phyloP scores from a whole-genome alignment of 1,284 basidiomycete genomes.

The Phylloboletellus chloephorus region DNA sequence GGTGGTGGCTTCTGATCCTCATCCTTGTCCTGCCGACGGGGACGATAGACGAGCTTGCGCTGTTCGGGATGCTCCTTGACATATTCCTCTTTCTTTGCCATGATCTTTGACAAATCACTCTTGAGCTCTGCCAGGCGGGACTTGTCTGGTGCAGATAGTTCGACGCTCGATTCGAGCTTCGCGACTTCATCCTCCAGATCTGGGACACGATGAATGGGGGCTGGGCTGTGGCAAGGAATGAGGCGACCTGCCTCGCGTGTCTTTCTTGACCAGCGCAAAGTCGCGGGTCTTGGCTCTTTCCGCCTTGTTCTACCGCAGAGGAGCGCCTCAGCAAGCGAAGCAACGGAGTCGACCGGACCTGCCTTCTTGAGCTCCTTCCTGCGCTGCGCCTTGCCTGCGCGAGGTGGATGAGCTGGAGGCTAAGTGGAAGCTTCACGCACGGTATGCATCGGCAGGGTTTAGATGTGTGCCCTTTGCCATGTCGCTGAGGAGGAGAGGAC shows the following conservation, averaged over 20 bases:
- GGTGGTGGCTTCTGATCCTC: constrained; percentile 43
- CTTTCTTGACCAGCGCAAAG: constrained; percentile 81
- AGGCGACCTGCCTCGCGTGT: constrained; percentile 60
- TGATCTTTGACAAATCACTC: constrained; percentile 72
- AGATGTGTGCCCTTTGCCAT: constrained; percentile 81
- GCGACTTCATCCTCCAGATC: constrained; percentile 69
- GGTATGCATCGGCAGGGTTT: constrained; percentile 82
- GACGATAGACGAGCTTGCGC: constrained; percentile 66
- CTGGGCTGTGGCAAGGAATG: constrained; percentile 1
- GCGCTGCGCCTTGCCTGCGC: constrained; percentile 74
- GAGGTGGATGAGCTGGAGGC: neutral
- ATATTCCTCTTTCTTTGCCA: constrained; percentile 84
- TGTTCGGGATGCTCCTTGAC: constrained; percentile 88
- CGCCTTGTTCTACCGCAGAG: constrained; percentile 79
- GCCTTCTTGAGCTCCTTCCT: constrained; percentile 92
- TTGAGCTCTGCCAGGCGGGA: constrained; percentile 61
- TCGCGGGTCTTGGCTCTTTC: constrained; percentile 74
- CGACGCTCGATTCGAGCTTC: constrained; percentile 47
- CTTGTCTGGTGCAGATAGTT: constrained; percentile 46
- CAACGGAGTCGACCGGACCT: constrained; percentile 11
- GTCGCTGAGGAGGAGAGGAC: neutral
- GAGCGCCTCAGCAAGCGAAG: constrained; percentile 10
- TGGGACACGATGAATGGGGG: constrained; percentile 24
- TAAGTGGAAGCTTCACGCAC: constrained; percentile 38
- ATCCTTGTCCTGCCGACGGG: constrained; percentile 41